Base-by-base conservation (phyloP, 805 yeast species). In the Isabelozyma rhagii region DNA sequence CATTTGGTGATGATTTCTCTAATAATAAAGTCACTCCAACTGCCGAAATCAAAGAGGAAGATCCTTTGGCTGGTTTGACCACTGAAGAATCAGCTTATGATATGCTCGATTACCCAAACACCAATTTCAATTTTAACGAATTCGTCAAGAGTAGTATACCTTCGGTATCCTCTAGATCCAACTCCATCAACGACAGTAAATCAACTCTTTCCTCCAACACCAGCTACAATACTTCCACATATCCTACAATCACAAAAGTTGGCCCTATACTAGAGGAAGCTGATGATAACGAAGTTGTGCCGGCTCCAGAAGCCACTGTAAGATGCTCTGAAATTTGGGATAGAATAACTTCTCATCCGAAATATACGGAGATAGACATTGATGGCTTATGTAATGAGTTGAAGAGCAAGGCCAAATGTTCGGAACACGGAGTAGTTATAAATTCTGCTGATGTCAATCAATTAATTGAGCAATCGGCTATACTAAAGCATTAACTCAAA, bases 301-400 rank as follows among this genome's bases (percentile, higher is more conserved):
- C 96, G 5, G 80, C 86, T 4, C 86, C 82, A 8, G 86, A 83
- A 50, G 69, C 68, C 14, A 75, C 79, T 11, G 64, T 82, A 55
- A 83, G 82, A 61, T 94, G 99, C 68, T 82, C 96, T 0, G 97
- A 91, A 57, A 86, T 93, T 13, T 94, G 99, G 99, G 98, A 93
- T 67, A 80, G 98, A 62, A 87, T 94, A 39, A 88, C 97, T 1
- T 69, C 94, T 18, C 98, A 94, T 75, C 98, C 99, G 34, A 83
- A 87, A 63, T 94, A 92, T 67, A 83, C 94, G 5, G 97, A 92
- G 51, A 77, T 94, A 47, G 99, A 94, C 67, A 92, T 94, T 55
- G 97, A 93, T 63, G 96, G 97, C 2, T 78, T 94, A 64, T 94
- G 99, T 77, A 64, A 72, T 42, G 99, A 94, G 71, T 78, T 94